Percentiles rank a stretch among this genome's conserved stretches.
Conservation (phyloP, 306 rosid genomes). For the Inga oerstediana region DNA sequence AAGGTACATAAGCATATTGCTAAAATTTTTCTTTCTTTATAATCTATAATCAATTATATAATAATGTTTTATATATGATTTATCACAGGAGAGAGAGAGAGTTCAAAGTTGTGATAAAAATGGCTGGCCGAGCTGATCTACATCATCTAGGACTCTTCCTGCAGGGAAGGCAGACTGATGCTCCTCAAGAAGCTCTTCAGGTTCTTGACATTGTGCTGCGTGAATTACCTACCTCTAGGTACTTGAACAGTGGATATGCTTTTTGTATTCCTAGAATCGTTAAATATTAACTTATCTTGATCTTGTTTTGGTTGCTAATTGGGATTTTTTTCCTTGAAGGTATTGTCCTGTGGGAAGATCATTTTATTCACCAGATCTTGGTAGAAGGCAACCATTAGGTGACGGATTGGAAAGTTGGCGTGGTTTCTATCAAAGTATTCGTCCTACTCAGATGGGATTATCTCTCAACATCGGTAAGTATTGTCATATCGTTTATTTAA, state of each 20-base stretch:
- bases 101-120: constrained; percentile 62
- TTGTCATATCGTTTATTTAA: not conserved
- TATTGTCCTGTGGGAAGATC: constrained; percentile 94
- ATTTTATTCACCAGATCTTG: constrained; percentile 82
- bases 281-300: not conserved
- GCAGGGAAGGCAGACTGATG: constrained; percentile 74
- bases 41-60: too few relatives aligned
- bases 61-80: not conserved
- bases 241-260: not conserved
- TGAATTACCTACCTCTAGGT: constrained; percentile 92
- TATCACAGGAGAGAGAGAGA: constrained; percentile 56
- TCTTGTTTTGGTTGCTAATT: not conserved
- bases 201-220: constrained; percentile 86
- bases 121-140: constrained; percentile 71
- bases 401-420: constrained; percentile 99
- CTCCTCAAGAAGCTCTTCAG: constrained; percentile 83
- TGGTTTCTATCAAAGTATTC: constrained; percentile 96
- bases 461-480: constrained; percentile 81
- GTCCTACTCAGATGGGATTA: constrained; percentile 99
- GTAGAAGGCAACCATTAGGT: constrained; percentile 85
- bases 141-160: constrained; percentile 75
- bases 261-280: not conserved
- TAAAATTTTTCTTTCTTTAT: not conserved
- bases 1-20: constrained; percentile 31
- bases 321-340: constrained; percentile 40